phyloP scores from a whole-genome alignment of 2,329 filamentous ascomycete species.

The Colletotrichum sp. region DNA sequence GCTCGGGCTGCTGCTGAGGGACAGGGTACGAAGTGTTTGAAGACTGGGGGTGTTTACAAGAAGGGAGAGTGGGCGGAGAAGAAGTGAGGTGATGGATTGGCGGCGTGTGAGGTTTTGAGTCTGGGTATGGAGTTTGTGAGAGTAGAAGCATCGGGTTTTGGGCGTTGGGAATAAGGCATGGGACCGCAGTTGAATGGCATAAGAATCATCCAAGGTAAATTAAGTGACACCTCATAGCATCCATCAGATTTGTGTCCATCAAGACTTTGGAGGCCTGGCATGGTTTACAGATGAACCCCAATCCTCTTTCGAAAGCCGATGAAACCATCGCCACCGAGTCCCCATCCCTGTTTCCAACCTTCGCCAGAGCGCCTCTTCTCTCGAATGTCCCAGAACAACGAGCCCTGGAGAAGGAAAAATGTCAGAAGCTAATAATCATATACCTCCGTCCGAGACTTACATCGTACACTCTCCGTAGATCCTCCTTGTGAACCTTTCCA shows the following conservation, averaged over 20 bases:
- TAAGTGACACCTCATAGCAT: too few species aligned
- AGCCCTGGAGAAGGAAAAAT: constrained; percentile 31
- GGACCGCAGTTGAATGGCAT: neutral
- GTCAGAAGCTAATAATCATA: constrained; percentile 34
- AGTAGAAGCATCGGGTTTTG: neutral
- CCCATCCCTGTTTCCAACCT: constrained; percentile 9
- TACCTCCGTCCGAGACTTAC: constrained; percentile 27
- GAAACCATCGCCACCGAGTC: neutral
- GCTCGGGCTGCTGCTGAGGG: neutral
- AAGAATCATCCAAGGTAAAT: too few species aligned
- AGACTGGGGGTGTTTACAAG: neutral
- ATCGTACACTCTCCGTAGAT: constrained; percentile 56
- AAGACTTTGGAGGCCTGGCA: neutral
- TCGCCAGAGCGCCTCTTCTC: neutral
- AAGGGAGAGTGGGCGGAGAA: neutral
- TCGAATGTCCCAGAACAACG: constrained; percentile 22
- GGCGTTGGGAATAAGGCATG: neutral
- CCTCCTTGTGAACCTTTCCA: constrained; percentile 59
- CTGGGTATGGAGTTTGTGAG: neutral
- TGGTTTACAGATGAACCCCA: neutral
- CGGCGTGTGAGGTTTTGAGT: neutral
- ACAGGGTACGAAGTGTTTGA: neutral
- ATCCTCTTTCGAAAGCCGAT: neutral
- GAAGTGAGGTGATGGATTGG: neutral
- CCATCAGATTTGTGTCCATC: fast-evolving